These are phyloP conservation scores for Picochlorum sp. DNA, from an alignment of 139 green algal species.

Conservation along the genomic window DNA sequence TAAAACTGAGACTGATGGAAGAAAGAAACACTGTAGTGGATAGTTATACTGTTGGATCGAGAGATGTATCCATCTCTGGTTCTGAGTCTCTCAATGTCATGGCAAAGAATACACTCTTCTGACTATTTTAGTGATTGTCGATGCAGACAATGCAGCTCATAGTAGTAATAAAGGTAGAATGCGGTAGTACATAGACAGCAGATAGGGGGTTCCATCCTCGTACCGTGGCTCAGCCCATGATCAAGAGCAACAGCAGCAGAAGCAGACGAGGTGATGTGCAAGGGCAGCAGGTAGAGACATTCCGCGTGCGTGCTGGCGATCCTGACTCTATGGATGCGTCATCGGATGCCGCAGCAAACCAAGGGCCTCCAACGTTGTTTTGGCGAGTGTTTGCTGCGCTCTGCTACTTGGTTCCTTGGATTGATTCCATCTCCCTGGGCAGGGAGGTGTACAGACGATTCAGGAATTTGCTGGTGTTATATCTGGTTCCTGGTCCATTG, in stretches of 20 bases:
- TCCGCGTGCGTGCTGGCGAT: background rate
- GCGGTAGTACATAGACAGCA: too few species aligned
- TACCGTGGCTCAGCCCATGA: too few species aligned
- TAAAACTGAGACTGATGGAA: too few species aligned
- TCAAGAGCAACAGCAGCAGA: background rate
- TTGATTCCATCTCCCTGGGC: constrained; percentile 43
- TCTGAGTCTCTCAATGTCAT: too few species aligned
- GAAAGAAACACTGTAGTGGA: too few species aligned
- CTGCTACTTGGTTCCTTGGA: constrained; percentile 61
- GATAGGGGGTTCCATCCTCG: too few species aligned
- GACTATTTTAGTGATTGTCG: too few species aligned
- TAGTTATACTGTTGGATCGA: too few species aligned
- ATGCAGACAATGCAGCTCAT: too few species aligned
- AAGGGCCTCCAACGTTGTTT: constrained; percentile 33
- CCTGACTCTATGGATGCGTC: constrained; percentile 15
- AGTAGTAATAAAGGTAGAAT: too few species aligned
- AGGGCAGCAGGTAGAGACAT: background rate
- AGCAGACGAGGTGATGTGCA: background rate
- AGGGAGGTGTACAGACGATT: constrained; percentile 39
- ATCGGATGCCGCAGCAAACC: constrained; percentile 9
- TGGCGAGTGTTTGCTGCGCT: constrained; percentile 46
- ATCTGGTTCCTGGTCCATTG: constrained; percentile 35
- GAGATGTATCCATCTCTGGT: too few species aligned
- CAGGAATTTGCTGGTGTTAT: constrained; percentile 35
- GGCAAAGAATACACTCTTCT: too few species aligned